Conservation (phyloP, 345 rosid genomes). For the Corchorus capsularis region DNA sequence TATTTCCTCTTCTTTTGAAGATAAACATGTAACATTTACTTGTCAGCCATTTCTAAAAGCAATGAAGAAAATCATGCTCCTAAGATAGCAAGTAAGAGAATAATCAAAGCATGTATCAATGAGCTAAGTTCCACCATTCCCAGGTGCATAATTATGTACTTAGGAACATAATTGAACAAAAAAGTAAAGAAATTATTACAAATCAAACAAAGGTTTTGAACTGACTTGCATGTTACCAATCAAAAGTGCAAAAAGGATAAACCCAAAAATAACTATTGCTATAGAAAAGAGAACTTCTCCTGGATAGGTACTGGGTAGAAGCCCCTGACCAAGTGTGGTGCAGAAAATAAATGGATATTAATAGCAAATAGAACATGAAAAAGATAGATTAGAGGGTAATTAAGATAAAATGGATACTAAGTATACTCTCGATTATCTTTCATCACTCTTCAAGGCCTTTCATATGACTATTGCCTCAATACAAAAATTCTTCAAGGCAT, state of each 20-base stretch:
- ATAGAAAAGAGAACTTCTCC: slow-evolving; percentile 82
- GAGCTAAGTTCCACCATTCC: background rate
- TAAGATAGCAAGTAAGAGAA: too few species aligned
- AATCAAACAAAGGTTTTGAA: background rate
- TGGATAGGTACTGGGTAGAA: slow-evolving; percentile 76
- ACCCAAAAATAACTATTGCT: slow-evolving; percentile 45
- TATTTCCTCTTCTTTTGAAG: background rate
- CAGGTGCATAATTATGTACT: background rate
- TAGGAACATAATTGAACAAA: background rate
- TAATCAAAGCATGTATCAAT: too few species aligned
- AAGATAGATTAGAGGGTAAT: too few species aligned
- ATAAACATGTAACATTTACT: background rate
- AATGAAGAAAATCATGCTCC: too few species aligned
- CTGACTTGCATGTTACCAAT: slow-evolving; percentile 69
- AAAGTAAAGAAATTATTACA: background rate
- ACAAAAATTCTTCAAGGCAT: slow-evolving; percentile 57
- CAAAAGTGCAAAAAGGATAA: too few species aligned
- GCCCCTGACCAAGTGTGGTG: slow-evolving; percentile 66
- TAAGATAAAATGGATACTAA: too few species aligned
- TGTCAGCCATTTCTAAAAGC: too few species aligned
- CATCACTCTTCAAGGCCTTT: too few species aligned
- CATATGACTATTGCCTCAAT: too few species aligned
- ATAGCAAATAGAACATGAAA: too few species aligned
- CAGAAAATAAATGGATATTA: too few species aligned
- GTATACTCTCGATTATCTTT: slow-evolving; percentile 23